A percentile compares a stretch with the other conserved stretches of the same genome.
phyloP scores from a whole-genome alignment of 257 asterid genomes.

The Primulina eburnea region DNA sequence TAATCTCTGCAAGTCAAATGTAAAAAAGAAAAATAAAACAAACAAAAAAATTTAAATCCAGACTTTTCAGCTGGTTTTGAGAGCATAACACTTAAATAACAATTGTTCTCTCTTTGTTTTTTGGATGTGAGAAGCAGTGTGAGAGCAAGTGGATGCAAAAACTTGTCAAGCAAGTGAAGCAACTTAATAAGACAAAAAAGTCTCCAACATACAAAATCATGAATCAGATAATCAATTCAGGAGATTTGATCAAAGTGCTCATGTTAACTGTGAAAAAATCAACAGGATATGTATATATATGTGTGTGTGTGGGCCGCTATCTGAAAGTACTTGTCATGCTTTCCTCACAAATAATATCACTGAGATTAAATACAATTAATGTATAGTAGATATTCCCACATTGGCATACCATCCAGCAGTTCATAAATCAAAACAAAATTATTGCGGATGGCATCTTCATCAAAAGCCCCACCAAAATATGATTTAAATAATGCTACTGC shows the following conservation, averaged over 20 bases:
- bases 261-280: too few relatives aligned
- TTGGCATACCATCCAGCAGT: conserved; percentile 82
- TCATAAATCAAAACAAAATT: conserved; percentile 93
- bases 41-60: neutral
- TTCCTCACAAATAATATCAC: neutral
- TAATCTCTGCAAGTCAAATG: conserved; percentile 66
- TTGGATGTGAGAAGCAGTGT: neutral
- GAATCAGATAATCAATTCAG: neutral
- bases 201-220: neutral
- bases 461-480: conserved; percentile 96
- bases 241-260: too few relatives aligned
- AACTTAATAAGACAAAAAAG: neutral
- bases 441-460: conserved; percentile 98
- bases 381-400: neutral
- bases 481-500: conserved; percentile 94
- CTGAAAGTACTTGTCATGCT: neutral
- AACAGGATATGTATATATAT: too few relatives aligned
- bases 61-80: conserved; percentile 17
- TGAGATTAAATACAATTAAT: neutral
- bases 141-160: conserved; percentile 8
- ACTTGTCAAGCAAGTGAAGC: conserved; percentile 4
- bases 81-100: neutral
- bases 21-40: conserved; percentile 11
- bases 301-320: neutral
- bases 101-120: conserved; percentile 4